Evolutionary conservation across 352 stramenopile species (phyloP).

Genomic region (Elongisporangium undulatum): DNA sequence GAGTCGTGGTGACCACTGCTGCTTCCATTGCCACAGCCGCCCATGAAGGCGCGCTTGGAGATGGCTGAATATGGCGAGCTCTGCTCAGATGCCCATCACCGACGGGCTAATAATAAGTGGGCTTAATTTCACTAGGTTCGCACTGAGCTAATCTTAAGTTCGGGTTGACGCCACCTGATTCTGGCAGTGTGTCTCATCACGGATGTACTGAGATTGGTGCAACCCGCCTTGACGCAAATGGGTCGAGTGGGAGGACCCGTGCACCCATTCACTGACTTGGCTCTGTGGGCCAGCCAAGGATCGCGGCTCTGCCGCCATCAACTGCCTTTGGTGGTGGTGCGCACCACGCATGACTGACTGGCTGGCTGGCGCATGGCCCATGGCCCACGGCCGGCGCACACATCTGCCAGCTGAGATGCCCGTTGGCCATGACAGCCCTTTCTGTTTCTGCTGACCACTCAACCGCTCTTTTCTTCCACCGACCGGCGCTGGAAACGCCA

Average conservation of each 20-base stretch:
- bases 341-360: not conserved
- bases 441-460: not conserved
- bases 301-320: not conserved
- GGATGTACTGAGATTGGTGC: not conserved
- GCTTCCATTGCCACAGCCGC: constrained; percentile 2
- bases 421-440: not conserved
- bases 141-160: not conserved
- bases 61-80: not conserved
- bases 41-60: not conserved
- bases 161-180: not conserved
- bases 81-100: not conserved
- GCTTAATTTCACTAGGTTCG: not conserved
- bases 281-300: not conserved
- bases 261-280: not conserved
- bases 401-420: not conserved
- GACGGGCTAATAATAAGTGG: not conserved
- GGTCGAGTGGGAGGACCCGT: not conserved
- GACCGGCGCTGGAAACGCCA: not conserved
- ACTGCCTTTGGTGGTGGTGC: not conserved
- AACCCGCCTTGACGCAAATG: not conserved
- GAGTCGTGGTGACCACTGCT: constrained; percentile 1
- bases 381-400: no score
- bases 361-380: no score
- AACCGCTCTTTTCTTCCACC: not conserved
- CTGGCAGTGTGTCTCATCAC: not conserved